Base-by-base conservation (phyloP, 768 basidiomycete genomes). In the Phlebiopsis gigantea region DNA sequence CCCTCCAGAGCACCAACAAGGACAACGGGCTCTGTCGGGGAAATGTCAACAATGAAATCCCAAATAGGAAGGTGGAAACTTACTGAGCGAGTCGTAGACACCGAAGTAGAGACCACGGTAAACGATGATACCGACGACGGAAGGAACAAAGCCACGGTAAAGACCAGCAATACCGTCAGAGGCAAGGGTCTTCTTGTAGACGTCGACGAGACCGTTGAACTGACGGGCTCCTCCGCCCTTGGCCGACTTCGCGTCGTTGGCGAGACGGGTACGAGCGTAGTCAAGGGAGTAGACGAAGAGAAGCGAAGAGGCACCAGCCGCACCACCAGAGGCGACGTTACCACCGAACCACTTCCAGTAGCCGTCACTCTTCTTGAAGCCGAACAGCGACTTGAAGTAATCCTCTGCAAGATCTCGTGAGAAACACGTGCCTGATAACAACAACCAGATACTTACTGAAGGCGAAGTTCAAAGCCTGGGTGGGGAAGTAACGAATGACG, bases 401-500 rank as follows among this genome's bases (percentile, higher is more conserved):
- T 95, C 93, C 93, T 95, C 90, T 90, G 70, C 58, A 58, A 24
- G 14, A 53, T 34, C 57, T 61, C 55, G 61, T 64, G n/a, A 69
- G 66, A 56, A 51, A 4, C 5, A 12, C 17, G 53, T 31, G 43
- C 21, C 1, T 39, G 34, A 31, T 19, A 12, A 46, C 5, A 28
- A 15, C 41, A n/a, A 31, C 0, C 41, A 15, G 1, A 1, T 42
- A 84, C 93, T 66, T 66, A 97, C 91, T 98, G 89, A 98, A 98
- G 72, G 96, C 96, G 69, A 99, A 98, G 90, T 99, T 99, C 67
- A 98, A 78, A 41, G 97, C 97, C 75, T 99, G 96, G 57, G 97
- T 99, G 52, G 97, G 97, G 93, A 99, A 99, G 90, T 99, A 99
- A 73, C 97, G 95, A 79, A 99, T 97, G 77, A 99, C 97, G 79